These are phyloP conservation scores for Candida boleticola DNA, from an alignment of 805 yeast species.

Conservation along the genomic window DNA sequence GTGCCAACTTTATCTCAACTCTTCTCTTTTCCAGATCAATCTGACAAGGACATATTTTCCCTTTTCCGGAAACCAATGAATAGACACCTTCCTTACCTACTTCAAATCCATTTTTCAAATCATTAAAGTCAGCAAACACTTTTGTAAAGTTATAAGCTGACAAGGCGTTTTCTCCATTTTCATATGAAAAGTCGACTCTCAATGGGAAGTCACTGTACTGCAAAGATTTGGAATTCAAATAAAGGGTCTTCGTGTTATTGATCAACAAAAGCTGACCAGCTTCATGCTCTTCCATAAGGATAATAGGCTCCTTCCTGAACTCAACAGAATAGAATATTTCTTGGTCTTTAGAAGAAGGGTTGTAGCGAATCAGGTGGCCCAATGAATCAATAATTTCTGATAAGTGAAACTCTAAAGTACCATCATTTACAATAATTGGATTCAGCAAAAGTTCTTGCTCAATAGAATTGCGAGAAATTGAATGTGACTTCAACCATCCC, in stretches of 20 bases:
- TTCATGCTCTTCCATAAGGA: slow-evolving; percentile 21
- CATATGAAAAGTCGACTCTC: slow-evolving; percentile 31
- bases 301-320: slow-evolving; percentile 22
- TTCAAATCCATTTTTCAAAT: slow-evolving; percentile 26
- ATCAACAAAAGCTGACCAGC: slow-evolving; percentile 14
- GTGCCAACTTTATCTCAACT: slow-evolving; percentile 44
- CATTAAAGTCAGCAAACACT: slow-evolving; percentile 21
- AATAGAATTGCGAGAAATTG: slow-evolving; percentile 29
- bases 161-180: slow-evolving; percentile 17
- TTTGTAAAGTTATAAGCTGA: slow-evolving; percentile 18
- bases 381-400: slow-evolving; percentile 29
- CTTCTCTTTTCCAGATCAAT: slow-evolving; percentile 25
- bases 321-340: slow-evolving; percentile 32
- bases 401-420: slow-evolving; percentile 32
- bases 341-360: slow-evolving; percentile 34
- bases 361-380: slow-evolving; percentile 32
- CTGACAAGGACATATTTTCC: slow-evolving; percentile 66
- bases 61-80: slow-evolving; percentile 49
- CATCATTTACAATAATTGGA: slow-evolving; percentile 18
- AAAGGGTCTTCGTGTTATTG: slow-evolving; percentile 28
- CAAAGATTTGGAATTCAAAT: background rate
- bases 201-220: slow-evolving; percentile 46
- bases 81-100: slow-evolving; percentile 68
- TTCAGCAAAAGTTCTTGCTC: slow-evolving; percentile 34
- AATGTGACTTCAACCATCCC: slow-evolving; percentile 18